Base-by-base conservation (phyloP, 2,329 filamentous ascomycete genomes). In the Trichophaea hybrida region DNA sequence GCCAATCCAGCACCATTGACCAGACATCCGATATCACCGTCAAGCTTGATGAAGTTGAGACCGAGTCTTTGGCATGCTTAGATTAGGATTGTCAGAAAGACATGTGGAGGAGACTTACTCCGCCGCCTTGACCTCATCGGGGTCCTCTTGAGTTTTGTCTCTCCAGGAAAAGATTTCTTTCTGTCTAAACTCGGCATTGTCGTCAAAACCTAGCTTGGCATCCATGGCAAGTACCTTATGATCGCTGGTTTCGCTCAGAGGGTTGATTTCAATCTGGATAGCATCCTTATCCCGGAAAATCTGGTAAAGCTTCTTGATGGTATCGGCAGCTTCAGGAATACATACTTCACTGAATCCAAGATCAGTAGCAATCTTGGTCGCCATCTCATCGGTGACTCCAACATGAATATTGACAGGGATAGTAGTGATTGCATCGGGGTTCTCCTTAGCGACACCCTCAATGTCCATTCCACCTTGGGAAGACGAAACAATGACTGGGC, bases 381-480 rank as follows among this genome's bases (percentile, higher is more conserved):
- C 93, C 67, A 97, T 90, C 66, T 95, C 88, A 75, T 97, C 90
- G 55, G 93, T 97, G 65, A 98, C 93, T 70, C 93, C 93, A 67
- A 80, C 79, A 74, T 97, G 86, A 77, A 98, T 96, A 75, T 97
- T 83, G 70, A 98, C 85, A 71, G 86, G 83, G 68, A 88, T 95
- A 69, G 91, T 96, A 75, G 84, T 85, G 77, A 98, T 98, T 69
- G 93, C 93, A 7, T 93, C 88, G 63, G 93, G 93, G 77, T 81
- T 88, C 78, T 98, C 93, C 82, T 97, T 98, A 72, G 93, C 93
- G 68, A 98, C 93, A 57, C 86, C 83, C 81, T 98, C 93, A 70
- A 98, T 98, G 74, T 98, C 93, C 88, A 98, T 95, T 73, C 93
- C 93, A 74, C 93, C 93, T 77, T 98, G 93, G 61, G 90, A 96